A percentile compares a stretch with the other conserved stretches of the same genome.
Conservation (phyloP, 73 alveolate species). For the Paramecium bursaria region DNA sequence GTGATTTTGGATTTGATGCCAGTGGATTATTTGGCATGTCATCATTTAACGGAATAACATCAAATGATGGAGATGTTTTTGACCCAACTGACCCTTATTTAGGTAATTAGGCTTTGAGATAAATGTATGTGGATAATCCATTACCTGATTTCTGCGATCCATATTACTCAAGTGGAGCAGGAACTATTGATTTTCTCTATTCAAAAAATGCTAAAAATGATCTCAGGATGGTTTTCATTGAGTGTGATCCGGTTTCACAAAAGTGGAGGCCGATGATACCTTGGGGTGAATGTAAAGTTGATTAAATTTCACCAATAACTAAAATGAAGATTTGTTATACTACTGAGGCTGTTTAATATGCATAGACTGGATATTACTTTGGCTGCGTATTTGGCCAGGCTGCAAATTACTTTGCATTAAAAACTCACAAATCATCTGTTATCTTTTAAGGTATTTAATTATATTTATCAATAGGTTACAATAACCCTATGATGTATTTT, state of each 20-base stretch:
- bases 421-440: conserved; percentile 80
- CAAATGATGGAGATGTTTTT: conserved; percentile 65
- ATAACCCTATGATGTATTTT: conserved; percentile 68
- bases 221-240: conserved; percentile 26
- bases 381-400: conserved; percentile 87
- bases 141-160: neutral
- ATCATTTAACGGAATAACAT: conserved; percentile 70
- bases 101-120: neutral
- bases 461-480: too few species aligned
- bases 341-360: conserved; percentile 93
- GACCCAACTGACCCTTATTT: conserved; percentile 44
- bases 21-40: conserved; percentile 37
- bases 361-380: conserved; percentile 91
- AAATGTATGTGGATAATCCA: conserved; percentile 36
- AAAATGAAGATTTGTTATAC: conserved; percentile 80
- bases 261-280: conserved; percentile 1
- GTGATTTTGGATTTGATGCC: conserved; percentile 89
- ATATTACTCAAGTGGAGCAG: neutral
- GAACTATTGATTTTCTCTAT: conserved; percentile 42
- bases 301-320: conserved; percentile 66
- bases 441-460: conserved; percentile 75
- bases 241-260: conserved; percentile 1
- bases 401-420: conserved; percentile 87
- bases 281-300: conserved; percentile 71
- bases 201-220: conserved; percentile 23